Evolutionary conservation across 192 early-diverging fungal genomes (phyloP), one percentile per base, ranked within the genome.

Genomic region (Rhizophlyctis rosea): DNA sequence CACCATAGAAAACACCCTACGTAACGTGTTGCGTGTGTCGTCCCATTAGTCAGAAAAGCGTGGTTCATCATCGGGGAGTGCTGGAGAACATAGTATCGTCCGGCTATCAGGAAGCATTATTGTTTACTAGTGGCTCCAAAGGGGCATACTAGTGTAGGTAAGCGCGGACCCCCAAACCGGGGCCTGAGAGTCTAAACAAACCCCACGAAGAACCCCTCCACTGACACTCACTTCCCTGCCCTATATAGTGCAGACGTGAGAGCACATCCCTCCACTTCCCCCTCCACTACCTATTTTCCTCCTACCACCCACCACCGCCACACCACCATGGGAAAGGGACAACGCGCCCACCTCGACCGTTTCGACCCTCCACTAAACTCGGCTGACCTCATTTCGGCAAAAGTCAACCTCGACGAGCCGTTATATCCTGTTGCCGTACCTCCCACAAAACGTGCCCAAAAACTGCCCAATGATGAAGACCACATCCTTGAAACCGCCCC

Each of bases 401-500:
- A 57, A n/a, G 23, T 18, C 59, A 25, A 36, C 32, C 34, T 65
- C 54, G 52, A 57, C 61, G 60, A 49, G 49, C 30, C 59, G 59
- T 27, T 3, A 58, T 1, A 44, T 61, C 14, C 62, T 61, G 58
- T 11, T 11, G 35, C 50, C 32, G 27, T 23, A 13, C 44, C 44
- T 4, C 27, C 27, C 11, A 23, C 33, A 3, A n/a, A 32, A 14
- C n/a, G 9, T 7, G 5, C 23, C 50, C 14, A 52, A 14, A 52
- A 23, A 7, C 47, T 58, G 50, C 51, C 54, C 53, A 56, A 52
- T 24, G 50, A 52, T 7, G 23, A 52, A 27, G 67, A 74, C 34
- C 67, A 72, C 47, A 47, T 62, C 34, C 62, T 77, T 59, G 89
- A 93, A 54, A 80, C 78, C 13, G 87, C 92, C 52, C 94, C 94